phyloP scores from a whole-genome alignment of 2,329 filamentous ascomycete species.

The Pseudopyricularia cyperi region DNA sequence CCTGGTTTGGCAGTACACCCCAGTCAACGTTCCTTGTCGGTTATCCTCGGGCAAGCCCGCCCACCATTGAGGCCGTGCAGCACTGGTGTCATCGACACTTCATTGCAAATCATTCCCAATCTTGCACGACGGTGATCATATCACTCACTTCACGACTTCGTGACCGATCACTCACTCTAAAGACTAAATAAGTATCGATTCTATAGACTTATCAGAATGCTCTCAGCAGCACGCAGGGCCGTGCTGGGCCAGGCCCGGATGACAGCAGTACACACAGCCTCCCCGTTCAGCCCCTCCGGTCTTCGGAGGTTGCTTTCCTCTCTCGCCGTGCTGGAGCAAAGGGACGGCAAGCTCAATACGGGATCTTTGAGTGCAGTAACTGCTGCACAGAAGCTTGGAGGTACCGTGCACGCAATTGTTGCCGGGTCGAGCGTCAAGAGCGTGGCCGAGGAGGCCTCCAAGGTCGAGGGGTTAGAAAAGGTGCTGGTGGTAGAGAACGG shows the following conservation, averaged over 20 bases:
- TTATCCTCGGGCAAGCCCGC: neutral
- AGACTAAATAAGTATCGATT: neutral
- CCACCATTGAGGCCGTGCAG: neutral
- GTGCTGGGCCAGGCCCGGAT: neutral
- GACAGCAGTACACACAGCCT: neutral
- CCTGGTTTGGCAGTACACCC: neutral
- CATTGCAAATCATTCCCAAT: neutral
- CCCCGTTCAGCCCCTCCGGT: conserved; percentile 26
- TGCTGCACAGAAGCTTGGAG: conserved; percentile 77
- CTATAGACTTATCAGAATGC: neutral
- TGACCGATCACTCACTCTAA: neutral
- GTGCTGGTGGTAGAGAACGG: conserved; percentile 78
- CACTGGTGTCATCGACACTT: neutral
- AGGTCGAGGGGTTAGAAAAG: conserved; percentile 84
- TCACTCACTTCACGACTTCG: neutral
- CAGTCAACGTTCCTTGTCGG: neutral
- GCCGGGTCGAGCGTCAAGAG: conserved; percentile 67
- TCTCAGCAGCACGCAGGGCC: conserved; percentile 3
- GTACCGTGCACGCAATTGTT: conserved; percentile 73
- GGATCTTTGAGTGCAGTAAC: conserved; percentile 76
- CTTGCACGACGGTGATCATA: neutral
- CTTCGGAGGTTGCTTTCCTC: conserved; percentile 67
- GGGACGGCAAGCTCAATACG: conserved; percentile 72
- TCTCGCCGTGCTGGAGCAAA: conserved; percentile 83
- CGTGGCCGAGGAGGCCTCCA: conserved; percentile 72